These are phyloP conservation scores for Diaporthe ilicicola DNA, from an alignment of 2,329 filamentous ascomycete genomes.

Conservation along the genomic window DNA sequence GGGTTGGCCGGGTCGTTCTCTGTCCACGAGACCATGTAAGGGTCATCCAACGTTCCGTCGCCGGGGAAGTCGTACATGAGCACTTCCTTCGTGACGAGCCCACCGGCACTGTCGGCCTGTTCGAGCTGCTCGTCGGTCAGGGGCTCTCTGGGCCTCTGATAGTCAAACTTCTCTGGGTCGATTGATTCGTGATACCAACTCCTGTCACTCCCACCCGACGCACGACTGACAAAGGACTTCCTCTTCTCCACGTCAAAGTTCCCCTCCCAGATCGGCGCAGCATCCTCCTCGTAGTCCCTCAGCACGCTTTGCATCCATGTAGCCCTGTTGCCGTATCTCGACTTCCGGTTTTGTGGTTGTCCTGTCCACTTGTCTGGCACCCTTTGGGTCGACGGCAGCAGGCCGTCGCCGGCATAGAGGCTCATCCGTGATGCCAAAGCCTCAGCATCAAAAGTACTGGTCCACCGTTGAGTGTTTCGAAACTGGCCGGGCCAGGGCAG, in stretches of 20 bases:
- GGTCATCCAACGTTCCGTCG: constrained; percentile 52
- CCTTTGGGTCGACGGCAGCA: constrained; percentile 32
- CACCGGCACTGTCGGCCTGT: constrained; percentile 30
- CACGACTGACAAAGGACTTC: constrained; percentile 31
- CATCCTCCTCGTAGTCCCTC: constrained; percentile 26
- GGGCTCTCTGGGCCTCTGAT: constrained; percentile 30
- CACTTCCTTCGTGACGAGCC: constrained; percentile 37
- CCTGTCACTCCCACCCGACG: constrained; percentile 15
- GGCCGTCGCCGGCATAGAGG: constrained; percentile 34
- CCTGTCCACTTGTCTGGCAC: constrained; percentile 32
- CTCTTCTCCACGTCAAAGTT: constrained; percentile 36
- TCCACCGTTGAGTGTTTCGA: constrained; percentile 32
- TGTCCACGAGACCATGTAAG: constrained; percentile 55
- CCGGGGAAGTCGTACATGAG: constrained; percentile 50
- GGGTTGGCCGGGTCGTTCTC: constrained; percentile 55
- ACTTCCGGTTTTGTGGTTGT: not conserved
- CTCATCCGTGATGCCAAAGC: constrained; percentile 36
- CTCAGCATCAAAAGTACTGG: constrained; percentile 35
- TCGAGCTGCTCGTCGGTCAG: constrained; percentile 33
- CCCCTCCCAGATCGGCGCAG: constrained; percentile 34
- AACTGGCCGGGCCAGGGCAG: constrained; percentile 30
- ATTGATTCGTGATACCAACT: constrained; percentile 33
- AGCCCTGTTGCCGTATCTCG: constrained; percentile 24
- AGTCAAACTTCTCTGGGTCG: constrained; percentile 33
- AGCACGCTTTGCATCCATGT: constrained; percentile 33